phyloP scores from a whole-genome alignment of 257 asterid genomes.

The Perilla frutescens region DNA sequence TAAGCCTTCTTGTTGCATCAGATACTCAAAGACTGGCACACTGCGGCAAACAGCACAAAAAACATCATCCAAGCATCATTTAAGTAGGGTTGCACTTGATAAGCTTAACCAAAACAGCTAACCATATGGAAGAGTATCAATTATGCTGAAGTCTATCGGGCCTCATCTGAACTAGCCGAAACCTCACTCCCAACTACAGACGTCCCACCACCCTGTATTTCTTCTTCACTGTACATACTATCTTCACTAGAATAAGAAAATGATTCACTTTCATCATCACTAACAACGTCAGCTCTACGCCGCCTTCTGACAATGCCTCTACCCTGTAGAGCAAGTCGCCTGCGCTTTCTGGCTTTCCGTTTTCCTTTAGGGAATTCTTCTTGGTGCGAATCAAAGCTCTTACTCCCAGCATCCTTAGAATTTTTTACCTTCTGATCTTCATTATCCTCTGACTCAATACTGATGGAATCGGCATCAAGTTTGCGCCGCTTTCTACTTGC shows the following conservation, averaged over 20 bases:
- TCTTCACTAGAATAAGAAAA: constrained; percentile 69
- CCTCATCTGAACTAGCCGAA: constrained; percentile 74
- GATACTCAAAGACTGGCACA: constrained; percentile 6
- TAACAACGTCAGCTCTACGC: constrained; percentile 65
- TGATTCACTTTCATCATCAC: constrained; percentile 79
- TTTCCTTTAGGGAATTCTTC: constrained; percentile 93
- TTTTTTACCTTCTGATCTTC: constrained; percentile 49
- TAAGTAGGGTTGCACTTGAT: background rate
- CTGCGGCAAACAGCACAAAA: background rate
- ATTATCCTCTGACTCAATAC: constrained; percentile 77
- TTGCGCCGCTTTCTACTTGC: constrained; percentile 80
- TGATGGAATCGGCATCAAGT: constrained; percentile 59
- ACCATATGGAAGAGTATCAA: background rate
- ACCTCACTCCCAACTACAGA: constrained; percentile 62
- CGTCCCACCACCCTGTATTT: constrained; percentile 57
- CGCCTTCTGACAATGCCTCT: constrained; percentile 70
- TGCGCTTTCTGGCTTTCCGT: constrained; percentile 79
- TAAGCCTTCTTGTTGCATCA: constrained; percentile 25
- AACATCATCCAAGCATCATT: background rate
- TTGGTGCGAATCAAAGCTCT: constrained; percentile 65
- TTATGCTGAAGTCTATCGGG: constrained; percentile 19
- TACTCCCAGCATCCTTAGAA: constrained; percentile 54
- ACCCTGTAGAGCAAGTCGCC: constrained; percentile 73
- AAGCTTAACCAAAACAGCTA: background rate
- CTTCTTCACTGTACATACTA: constrained; percentile 73